These are phyloP conservation scores for Irpex rosettiformis DNA, from an alignment of 1,284 basidiomycete genomes.

Conservation along the genomic window DNA sequence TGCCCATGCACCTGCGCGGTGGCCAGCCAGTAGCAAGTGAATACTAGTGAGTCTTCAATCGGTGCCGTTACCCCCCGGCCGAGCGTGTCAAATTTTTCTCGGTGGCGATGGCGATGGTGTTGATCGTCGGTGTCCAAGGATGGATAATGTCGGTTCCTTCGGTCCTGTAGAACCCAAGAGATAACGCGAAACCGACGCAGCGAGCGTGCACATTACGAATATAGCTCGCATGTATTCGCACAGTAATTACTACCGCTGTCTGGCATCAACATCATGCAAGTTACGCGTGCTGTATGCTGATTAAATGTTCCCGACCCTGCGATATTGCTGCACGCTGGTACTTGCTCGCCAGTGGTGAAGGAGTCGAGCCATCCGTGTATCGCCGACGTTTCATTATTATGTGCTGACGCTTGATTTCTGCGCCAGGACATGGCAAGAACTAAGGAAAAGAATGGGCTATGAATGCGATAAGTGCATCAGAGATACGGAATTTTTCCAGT, in stretches of 20 bases:
- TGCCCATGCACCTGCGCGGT: not conserved
- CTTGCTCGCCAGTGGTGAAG: not conserved
- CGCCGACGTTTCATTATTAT: not conserved
- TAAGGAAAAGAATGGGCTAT: not conserved
- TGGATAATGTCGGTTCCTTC: not conserved
- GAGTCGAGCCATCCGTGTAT: not conserved
- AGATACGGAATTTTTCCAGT: not conserved
- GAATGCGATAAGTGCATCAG: not conserved
- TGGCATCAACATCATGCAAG: not conserved
- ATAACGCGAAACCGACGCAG: not conserved
- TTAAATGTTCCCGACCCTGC: not conserved
- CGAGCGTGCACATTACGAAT: not conserved
- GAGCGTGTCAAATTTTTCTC: not conserved
- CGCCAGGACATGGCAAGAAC: not conserved
- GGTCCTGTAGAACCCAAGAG: not conserved
- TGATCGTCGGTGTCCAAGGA: not conserved
- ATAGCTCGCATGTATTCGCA: not conserved
- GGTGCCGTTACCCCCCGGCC: not conserved
- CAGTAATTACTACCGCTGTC: not conserved
- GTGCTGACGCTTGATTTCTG: not conserved
- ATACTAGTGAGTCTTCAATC: not conserved
- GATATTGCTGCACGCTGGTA: not conserved
- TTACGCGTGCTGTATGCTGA: not conserved
- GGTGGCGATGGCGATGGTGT: not conserved
- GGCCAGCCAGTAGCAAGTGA: not conserved